phyloP scores from a whole-genome alignment of 441 rosid species.

The Jatropha podagrica region DNA sequence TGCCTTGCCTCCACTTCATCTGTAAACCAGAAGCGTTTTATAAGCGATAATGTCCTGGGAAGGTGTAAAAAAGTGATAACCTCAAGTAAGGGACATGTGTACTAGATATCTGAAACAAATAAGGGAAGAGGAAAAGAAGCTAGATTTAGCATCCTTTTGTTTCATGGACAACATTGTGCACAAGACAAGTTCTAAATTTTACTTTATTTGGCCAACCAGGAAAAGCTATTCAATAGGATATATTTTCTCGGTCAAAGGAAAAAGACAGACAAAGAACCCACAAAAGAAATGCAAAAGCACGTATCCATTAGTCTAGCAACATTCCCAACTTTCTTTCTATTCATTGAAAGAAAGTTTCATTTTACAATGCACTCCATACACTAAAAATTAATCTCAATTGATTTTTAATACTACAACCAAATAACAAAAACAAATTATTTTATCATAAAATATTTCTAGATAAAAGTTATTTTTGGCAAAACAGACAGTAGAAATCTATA shows the following conservation, averaged over 20 bases:
- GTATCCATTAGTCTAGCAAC: background rate
- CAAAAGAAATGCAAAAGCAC: background rate
- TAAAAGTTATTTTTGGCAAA: background rate
- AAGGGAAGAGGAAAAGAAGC: background rate
- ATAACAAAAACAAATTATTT: background rate
- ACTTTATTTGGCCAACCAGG: background rate
- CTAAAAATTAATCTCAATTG: background rate
- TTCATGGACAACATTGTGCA: background rate
- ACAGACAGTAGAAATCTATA: background rate
- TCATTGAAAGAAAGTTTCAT: too few species aligned
- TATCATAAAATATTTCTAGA: background rate
- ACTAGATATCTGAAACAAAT: background rate
- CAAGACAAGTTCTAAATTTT: background rate
- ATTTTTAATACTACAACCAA: background rate
- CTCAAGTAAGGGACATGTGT: too few species aligned
- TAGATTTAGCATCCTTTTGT: background rate
- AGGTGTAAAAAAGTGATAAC: background rate
- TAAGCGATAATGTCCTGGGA: background rate
- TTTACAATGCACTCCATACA: too few species aligned
- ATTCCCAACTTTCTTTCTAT: background rate
- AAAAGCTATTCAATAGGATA: background rate
- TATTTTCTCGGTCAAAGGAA: background rate
- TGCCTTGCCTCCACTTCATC: conserved; percentile 41
- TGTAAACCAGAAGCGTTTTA: conserved; percentile 30
- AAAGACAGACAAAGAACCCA: background rate